Conservation (phyloP, 2,329 filamentous ascomycete genomes). For the Colletotrichum theobromicola region DNA sequence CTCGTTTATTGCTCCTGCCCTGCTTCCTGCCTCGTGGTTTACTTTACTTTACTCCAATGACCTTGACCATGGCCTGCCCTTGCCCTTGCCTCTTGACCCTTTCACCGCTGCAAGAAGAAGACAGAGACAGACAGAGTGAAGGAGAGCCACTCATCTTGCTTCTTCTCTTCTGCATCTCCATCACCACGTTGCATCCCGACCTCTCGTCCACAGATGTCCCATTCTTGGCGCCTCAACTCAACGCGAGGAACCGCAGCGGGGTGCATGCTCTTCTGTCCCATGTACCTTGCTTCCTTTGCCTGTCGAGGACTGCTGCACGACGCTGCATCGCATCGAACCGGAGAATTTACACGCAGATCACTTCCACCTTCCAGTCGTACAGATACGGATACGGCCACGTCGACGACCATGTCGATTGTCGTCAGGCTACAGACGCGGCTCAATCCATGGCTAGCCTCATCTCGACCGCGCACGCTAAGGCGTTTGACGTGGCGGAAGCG, state of each 20-base stretch:
- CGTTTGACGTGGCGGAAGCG: neutral
- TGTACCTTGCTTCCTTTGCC: conserved; percentile 1
- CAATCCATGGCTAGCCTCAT: neutral
- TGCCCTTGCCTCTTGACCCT: neutral
- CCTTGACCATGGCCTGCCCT: neutral
- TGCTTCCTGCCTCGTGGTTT: neutral
- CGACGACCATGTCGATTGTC: neutral
- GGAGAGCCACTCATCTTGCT: neutral
- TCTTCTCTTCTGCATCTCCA: neutral
- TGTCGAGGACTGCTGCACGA: neutral
- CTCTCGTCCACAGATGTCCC: neutral
- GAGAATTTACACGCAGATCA: neutral
- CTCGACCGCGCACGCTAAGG: neutral
- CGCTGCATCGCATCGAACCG: neutral
- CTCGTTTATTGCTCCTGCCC: neutral
- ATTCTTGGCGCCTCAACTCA: neutral
- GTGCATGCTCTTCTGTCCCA: neutral
- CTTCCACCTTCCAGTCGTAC: neutral
- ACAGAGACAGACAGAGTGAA: neutral
- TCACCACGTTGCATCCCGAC: neutral
- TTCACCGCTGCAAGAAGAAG: neutral
- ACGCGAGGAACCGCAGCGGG: neutral
- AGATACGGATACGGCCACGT: too few relatives aligned
- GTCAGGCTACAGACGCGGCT: neutral
- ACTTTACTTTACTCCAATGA: neutral